Evolutionary conservation across 371 early-diverging fungal species (phyloP).

Genomic region (Apophysomyces sp.): DNA sequence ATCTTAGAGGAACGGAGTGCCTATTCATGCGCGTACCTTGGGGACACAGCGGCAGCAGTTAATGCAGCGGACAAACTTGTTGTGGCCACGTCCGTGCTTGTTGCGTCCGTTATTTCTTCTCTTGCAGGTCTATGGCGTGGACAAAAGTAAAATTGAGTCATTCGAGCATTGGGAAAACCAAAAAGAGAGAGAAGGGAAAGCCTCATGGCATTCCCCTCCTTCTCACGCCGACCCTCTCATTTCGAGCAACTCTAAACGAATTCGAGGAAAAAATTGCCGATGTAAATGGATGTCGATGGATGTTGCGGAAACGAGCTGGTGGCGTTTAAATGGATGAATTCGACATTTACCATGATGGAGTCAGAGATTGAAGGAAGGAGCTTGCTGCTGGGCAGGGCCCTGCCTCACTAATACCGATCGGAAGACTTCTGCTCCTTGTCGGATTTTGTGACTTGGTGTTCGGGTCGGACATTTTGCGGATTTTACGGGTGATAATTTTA

Average conservation of each 20-base stretch:
- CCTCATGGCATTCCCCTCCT: too few relatives aligned
- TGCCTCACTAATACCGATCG: not conserved
- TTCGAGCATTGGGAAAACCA: not conserved
- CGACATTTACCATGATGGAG: not conserved
- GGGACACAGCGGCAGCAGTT: conserved; percentile 98
- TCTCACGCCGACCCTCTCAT: too few relatives aligned
- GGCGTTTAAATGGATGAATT: not conserved
- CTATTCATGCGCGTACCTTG: too few relatives aligned
- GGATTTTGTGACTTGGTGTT: too few relatives aligned
- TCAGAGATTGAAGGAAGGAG: conserved; percentile 1
- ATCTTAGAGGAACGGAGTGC: too few relatives aligned
- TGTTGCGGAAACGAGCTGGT: not conserved
- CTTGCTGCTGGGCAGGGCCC: not conserved
- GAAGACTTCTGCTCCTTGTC: too few relatives aligned
- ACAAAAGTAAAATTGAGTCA: not conserved
- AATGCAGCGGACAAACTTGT: conserved; percentile 95
- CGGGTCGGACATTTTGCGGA: too few relatives aligned
- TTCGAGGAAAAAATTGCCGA: not conserved
- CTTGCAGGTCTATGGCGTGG: conserved; percentile 78
- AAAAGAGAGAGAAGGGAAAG: too few relatives aligned
- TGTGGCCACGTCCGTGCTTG: conserved; percentile 99
- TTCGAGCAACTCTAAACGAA: too few relatives aligned
- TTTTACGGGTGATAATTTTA: too few relatives aligned
- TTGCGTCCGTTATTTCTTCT: conserved; percentile 99
- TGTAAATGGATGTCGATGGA: not conserved